Conservation (phyloP, 148 eudicot genomes). For the Chenopodium formosanum region DNA sequence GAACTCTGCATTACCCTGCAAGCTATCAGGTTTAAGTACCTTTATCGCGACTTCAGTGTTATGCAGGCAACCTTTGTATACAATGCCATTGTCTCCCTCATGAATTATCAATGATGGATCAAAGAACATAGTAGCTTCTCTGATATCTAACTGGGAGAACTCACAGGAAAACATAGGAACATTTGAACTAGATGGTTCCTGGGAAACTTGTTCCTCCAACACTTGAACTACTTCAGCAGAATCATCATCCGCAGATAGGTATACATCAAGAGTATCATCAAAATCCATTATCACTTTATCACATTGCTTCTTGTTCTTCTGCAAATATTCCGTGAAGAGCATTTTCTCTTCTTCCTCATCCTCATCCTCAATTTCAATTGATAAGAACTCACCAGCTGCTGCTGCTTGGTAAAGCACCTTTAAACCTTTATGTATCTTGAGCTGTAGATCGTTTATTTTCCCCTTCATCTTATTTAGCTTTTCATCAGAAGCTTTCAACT, state of each 20-base stretch:
- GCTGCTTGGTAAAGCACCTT: background rate
- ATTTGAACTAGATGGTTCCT: slow-evolving; percentile 35
- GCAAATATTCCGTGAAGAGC: slow-evolving; percentile 42
- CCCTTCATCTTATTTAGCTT: background rate
- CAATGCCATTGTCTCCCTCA: slow-evolving; percentile 71
- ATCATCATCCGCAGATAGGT: too few species aligned
- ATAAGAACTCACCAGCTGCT: slow-evolving; percentile 3
- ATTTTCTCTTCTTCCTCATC: background rate
- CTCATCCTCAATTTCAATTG: background rate
- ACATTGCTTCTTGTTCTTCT: slow-evolving; percentile 59
- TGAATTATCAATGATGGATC: slow-evolving; percentile 59
- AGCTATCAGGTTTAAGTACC: slow-evolving; percentile 43
- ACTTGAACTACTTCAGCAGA: slow-evolving; percentile 46
- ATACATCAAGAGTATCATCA: slow-evolving; percentile 32
- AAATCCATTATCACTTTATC: slow-evolving; percentile 56
- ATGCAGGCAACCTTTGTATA: slow-evolving; percentile 59
- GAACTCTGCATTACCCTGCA: slow-evolving; percentile 63
- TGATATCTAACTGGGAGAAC: slow-evolving; percentile 59
- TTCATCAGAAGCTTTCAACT: background rate
- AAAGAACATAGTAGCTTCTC: slow-evolving; percentile 60
- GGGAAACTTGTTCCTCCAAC: slow-evolving; percentile 39
- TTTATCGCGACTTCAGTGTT: slow-evolving; percentile 79
- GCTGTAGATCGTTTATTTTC: background rate
- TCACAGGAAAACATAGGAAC: slow-evolving; percentile 47
- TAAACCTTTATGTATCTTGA: background rate